Evolutionary conservation across 169 alveolate species (phyloP), one percentile per base, ranked within the genome.

Genomic region (Plasmodium blacklocki): DNA sequence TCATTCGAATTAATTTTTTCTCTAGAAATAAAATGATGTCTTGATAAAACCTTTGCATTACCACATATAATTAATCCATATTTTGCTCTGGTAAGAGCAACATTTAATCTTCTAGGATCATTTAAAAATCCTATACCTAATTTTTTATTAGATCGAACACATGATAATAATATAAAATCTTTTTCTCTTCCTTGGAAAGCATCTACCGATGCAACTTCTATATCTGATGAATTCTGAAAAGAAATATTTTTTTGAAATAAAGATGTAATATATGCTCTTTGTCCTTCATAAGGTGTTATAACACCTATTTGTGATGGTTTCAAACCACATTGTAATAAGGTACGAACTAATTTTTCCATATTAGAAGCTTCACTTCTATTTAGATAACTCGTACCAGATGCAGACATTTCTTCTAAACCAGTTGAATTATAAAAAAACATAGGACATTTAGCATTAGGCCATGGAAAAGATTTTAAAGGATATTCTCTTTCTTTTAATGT

Each of bases 231-330:
- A 94, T 19, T 86, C 67, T 68, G 88, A 32, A 73, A 83, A 70
- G 88, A 94, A 85, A 68, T 94, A 83, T 59, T 92, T 63, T 78
- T 78, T 26, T 78, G 89, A 15, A 78, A 78, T 52, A 97, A 23
- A 93, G 96, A 88, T 78, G 96, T 45, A 95, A 96, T 88, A 98
- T 91, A 63, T 54, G 91, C 97, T 75, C 97, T 93, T 93, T 98
- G 97, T 6, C 99, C 99, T 93, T 97, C 98, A 89, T 98, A 98
- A 52, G 99, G 99, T 9, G 99, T 97, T 45, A 98, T 96, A 54
- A 98, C 97, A 63, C 99, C 99, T 15, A 98, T 96, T 86, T 98
- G 97, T 5, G 88, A 94, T 18, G 88, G 80, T 26, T 90, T 71
- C 21, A 85, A 49, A 8, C 93, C 88, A 26, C 93, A 87, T 50